Conservation (phyloP, 2,329 filamentous ascomycete species). For the Calonectria henricotiae region DNA sequence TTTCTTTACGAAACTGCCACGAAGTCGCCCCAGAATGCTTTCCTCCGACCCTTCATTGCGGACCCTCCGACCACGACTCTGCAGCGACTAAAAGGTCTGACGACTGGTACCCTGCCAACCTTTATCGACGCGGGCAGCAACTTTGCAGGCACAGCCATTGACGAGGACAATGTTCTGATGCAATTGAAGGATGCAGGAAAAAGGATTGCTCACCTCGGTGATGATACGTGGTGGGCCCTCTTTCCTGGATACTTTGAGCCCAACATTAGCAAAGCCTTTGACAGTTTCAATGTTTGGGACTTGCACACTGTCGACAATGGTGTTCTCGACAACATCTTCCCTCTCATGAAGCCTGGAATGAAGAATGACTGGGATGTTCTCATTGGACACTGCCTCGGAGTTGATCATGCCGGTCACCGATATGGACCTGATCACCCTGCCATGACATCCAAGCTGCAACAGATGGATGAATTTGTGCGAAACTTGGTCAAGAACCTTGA, state of each 20-base stretch:
- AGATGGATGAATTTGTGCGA: constrained; percentile 89
- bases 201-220: constrained; percentile 93
- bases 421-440: constrained; percentile 95
- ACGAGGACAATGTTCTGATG: constrained; percentile 87
- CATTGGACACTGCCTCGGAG: constrained; percentile 93
- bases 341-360: constrained; percentile 79
- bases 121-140: constrained; percentile 96
- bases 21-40: constrained; percentile 83
- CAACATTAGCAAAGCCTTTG: constrained; percentile 89
- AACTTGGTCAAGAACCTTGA: constrained; percentile 82
- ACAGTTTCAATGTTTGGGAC: constrained; percentile 99
- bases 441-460: constrained; percentile 90
- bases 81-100: constrained; percentile 93
- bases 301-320: constrained; percentile 97
- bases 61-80: constrained; percentile 96
- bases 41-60: constrained; percentile 95
- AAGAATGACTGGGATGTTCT: constrained; percentile 90
- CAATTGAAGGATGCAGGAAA: constrained; percentile 77
- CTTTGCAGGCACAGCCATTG: constrained; percentile 95
- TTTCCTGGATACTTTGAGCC: constrained; percentile 95
- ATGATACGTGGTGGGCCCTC: constrained; percentile 95
- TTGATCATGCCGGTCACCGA: constrained; percentile 96
- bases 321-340: constrained; percentile 91
- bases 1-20: constrained; percentile 88
- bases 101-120: constrained; percentile 94